Conservation (phyloP, 148 eudicot genomes). For the Chenopodium formosanum region DNA sequence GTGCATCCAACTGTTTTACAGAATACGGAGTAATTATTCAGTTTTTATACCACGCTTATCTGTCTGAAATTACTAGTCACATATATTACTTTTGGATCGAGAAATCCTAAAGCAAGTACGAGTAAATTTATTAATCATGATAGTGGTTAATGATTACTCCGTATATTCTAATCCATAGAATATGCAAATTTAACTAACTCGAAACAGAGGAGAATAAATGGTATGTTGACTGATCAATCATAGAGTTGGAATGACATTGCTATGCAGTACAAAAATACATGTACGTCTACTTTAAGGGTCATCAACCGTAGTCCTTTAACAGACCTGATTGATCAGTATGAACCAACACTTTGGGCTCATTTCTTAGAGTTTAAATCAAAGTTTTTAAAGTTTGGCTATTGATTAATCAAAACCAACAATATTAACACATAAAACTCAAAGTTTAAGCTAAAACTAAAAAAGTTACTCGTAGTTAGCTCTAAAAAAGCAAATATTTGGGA, state of each 20-base stretch:
- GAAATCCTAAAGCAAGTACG: too few species aligned
- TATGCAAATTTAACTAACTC: too few species aligned
- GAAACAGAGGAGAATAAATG: too few species aligned
- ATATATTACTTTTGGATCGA: too few species aligned
- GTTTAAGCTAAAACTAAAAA: background rate
- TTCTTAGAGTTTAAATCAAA: background rate
- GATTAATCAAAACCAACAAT: background rate
- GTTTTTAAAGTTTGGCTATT: background rate
- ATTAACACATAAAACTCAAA: background rate
- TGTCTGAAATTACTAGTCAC: too few species aligned
- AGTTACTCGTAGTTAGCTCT: too few species aligned
- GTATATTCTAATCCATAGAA: too few species aligned
- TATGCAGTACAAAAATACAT: background rate
- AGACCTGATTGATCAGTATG: background rate
- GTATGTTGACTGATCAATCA: background rate
- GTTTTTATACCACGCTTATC: too few species aligned
- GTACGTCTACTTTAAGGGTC: background rate
- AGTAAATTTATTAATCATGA: too few species aligned
- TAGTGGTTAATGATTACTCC: too few species aligned
- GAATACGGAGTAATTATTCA: too few species aligned
- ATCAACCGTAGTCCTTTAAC: conserved; percentile 4
- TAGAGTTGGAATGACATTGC: background rate
- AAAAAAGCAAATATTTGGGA: background rate
- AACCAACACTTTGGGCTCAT: background rate
- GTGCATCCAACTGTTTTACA: too few species aligned